Evolutionary conservation across 805 yeast genomes (phyloP), one percentile per base, ranked within the genome.

Genomic region (Jamesozyma jinghongensis): DNA sequence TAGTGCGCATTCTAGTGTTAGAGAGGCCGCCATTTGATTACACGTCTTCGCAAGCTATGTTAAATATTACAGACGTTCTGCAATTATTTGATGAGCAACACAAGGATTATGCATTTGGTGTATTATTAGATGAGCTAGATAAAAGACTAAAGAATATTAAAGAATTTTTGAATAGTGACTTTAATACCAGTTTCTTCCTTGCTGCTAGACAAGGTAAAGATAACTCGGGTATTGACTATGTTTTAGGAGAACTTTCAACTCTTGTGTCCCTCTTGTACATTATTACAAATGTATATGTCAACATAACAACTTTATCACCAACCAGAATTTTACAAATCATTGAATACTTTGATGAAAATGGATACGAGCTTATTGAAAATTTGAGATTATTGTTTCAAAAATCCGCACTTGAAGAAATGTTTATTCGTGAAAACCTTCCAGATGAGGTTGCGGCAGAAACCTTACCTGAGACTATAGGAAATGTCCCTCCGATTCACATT

Each of bases 21-120:
- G 61, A 68, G 7, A 71, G 76, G 40, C 71, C 75, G 2, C 81
- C 90, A 0, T 80, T 68, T 54, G 87, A 82, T 50, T 77, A 70
- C 48, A 66, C 72, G 4, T 62, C 69, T 28, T 75, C 85, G 1
- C 71, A 70, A 44, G 74, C 79, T 0, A 59, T 77, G 46, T 65
- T 69, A 31, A 73, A 78, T 17, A 57, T 77, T 25, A 64, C 74
- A 26, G 77, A 75, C 19, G 70, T 77, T 1, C 62, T 80, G 33
- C 76, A 73, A 49, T 67, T 68, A 36, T 70, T 78, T 40, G 83
- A 77, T 51, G 77, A 74, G 34, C 75, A 74, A 34, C 65, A 69
- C 31, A 68, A 74, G 20, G 69, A 67, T 6, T 75, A 74, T 55
- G 80, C 59, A 3, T 60, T 73, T 26, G 54, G 56, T 5, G 44